Evolutionary conservation across 2,329 filamentous ascomycete species (phyloP), one percentile per base, ranked within the genome.

Genomic region (Arthroderma uncinatum): DNA sequence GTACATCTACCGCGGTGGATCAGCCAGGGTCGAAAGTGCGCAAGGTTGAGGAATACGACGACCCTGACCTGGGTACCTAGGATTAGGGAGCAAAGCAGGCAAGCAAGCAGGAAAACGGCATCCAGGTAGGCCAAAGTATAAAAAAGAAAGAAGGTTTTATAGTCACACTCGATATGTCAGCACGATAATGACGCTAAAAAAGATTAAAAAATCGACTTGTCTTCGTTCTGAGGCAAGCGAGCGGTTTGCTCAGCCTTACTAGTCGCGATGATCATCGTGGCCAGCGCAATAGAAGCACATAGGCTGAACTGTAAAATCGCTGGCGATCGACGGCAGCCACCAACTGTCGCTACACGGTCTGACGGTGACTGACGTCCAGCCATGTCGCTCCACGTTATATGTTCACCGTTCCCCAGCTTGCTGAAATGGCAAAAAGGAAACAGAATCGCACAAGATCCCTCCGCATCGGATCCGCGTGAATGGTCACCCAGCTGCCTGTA

Each of bases 211-310:
- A 21, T 9, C 1, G 14, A 33, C 23, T 12, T 25, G 28, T 16
- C 19, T 44, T 9, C 3, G 19, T 9, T 23, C 9, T 25, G 10
- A n/a, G 2, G 7, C 23, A 30, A 33, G 44, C 44, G 44, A 30
- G 28, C 44, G 23, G 25, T 33, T 50, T 50, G 44, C 44, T 50
- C 44, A 50, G 44, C 44, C 44, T 50, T 50, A 50, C 44, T 50
- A 50, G 44, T 50, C 23, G 28, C 44, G 44, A 50, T n/a, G 44
- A 50, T 50, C 44, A 16, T 50, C 44, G 14, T 50, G 23, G 44
- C 23, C 44, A 50, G 23, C 44, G 14, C 23, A 28, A 16, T n/a
- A 50, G 25, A 25, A 48, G 42, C 42, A 48, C 21, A 48, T 28
- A 48, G 28, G 40, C 21, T 19, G 3, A 50, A 50, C 14, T 42